These are phyloP conservation scores for Fusarium haematococcum DNA, from an alignment of 2,329 filamentous ascomycete species.

Conservation along the genomic window DNA sequence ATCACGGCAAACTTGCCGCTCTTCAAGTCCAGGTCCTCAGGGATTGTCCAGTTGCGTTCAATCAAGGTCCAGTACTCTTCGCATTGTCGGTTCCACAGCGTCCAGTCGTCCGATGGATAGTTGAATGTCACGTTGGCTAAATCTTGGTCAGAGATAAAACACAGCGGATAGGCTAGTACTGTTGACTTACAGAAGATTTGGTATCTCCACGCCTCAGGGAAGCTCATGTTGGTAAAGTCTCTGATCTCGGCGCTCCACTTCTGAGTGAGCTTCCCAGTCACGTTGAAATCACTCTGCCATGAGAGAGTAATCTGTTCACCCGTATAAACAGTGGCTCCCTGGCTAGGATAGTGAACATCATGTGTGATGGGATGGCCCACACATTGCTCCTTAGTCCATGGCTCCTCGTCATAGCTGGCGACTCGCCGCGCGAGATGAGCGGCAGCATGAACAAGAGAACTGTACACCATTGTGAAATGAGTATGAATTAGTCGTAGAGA, in stretches of 20 bases:
- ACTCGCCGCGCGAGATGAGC: background rate
- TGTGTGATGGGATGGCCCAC: background rate
- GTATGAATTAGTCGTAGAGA: background rate
- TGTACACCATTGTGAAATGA: background rate
- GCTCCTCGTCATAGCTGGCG: background rate
- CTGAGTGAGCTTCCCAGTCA: background rate
- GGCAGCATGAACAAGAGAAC: background rate
- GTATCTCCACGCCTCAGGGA: background rate
- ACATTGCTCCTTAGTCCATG: background rate
- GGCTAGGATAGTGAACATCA: background rate
- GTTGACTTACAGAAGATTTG: background rate
- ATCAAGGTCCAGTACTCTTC: background rate
- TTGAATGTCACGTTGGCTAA: background rate
- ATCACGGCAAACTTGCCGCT: background rate
- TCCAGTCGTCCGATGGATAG: background rate
- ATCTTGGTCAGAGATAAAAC: background rate
- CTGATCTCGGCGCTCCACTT: background rate
- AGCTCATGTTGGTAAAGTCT: background rate
- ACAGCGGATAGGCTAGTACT: accelerated
- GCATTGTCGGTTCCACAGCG: background rate
- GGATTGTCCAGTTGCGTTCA: background rate
- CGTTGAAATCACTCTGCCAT: background rate
- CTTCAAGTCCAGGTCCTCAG: background rate
- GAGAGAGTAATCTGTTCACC: background rate
- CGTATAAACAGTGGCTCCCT: background rate